A percentile compares a stretch with the other conserved stretches of the same genome.
phyloP scores from a whole-genome alignment of 1,284 basidiomycete genomes.

The Trichosporon coremiiforme region DNA sequence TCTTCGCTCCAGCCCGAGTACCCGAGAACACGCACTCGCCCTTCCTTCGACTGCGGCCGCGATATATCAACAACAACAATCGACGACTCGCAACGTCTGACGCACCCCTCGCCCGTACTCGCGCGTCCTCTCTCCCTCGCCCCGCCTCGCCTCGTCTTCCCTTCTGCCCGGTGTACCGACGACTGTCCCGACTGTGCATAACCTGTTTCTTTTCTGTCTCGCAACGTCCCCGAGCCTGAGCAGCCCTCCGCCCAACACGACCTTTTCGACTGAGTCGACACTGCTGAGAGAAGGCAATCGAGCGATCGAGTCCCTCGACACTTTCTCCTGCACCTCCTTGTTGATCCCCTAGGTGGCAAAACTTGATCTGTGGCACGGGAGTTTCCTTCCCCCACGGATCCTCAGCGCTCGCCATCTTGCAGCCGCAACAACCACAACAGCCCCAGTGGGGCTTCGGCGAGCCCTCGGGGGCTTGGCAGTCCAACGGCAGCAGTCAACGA shows the following conservation, averaged over 20 bases:
- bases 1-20: slow-evolving; percentile 6
- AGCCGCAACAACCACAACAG: slow-evolving; percentile 28
- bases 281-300: slow-evolving; percentile 7
- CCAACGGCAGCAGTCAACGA: slow-evolving; percentile 21
- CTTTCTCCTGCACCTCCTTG: slow-evolving; percentile 1
- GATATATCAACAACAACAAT: slow-evolving; percentile 9
- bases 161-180: neutral
- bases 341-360: slow-evolving; percentile 2
- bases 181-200: neutral
- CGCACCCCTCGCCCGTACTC: slow-evolving; percentile 2
- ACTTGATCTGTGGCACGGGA: slow-evolving; percentile 30
- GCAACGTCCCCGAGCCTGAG: neutral
- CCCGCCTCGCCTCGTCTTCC: neutral
- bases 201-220: neutral
- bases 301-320: neutral
- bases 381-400: slow-evolving; percentile 25
- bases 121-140: neutral
- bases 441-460: slow-evolving; percentile 32
- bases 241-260: neutral
- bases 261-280: neutral
- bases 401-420: slow-evolving; percentile 26
- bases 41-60: neutral
- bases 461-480: slow-evolving; percentile 24
- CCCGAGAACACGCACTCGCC: neutral
- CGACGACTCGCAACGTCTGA: slow-evolving; percentile 5